Evolutionary conservation across 768 basidiomycete species (phyloP), one percentile per base, ranked within the genome.

Genomic region (Infundibulicybe gibba): DNA sequence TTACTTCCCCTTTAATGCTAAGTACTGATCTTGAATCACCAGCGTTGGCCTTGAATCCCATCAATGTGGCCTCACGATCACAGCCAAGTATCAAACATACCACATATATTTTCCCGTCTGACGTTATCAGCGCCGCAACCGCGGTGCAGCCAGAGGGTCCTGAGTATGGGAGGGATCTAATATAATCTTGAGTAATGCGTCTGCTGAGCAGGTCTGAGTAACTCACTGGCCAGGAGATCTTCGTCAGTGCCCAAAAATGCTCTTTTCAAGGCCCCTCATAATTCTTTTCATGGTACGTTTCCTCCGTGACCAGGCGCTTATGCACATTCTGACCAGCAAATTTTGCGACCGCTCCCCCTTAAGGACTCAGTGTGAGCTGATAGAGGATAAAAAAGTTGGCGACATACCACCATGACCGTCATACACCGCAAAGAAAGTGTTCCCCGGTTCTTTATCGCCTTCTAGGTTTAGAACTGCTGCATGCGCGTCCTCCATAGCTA

Each of bases 401-500:
- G 45, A 64, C 80, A 54, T 59, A 92, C 95, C 97, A 50, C 97
- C 97, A 62, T 99, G 97, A 25, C 97, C 97, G 68, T 99, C 97
- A 61, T 97, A 98, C 1, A 99, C 94, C 21, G 89, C 95, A 58
- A 98, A 97, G 70, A 97, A 94, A 1, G 90, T 77, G 61, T 85
- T 88, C 5, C 71, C 68, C 33, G 71, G 64, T 1, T 68, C 61
- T 25, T 49, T 64, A 49, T 57, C 69, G 35, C 75, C 76, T 48
- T 87, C 83, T 48, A 97, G 70, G 52, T 83, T 74, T 41, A 94
- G 71, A 20, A 89, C 68, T 33, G 81, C 75, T 14, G 89, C 75
- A 66, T 98, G 95, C 1, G 95, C 83, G 59, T 99, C 95, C 70
- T 99, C 97, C 97, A 99, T 98, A 57, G 85, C 95, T 99, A 25